Conservation (phyloP, 139 green algal species). For the Desmodesmus armatus region DNA sequence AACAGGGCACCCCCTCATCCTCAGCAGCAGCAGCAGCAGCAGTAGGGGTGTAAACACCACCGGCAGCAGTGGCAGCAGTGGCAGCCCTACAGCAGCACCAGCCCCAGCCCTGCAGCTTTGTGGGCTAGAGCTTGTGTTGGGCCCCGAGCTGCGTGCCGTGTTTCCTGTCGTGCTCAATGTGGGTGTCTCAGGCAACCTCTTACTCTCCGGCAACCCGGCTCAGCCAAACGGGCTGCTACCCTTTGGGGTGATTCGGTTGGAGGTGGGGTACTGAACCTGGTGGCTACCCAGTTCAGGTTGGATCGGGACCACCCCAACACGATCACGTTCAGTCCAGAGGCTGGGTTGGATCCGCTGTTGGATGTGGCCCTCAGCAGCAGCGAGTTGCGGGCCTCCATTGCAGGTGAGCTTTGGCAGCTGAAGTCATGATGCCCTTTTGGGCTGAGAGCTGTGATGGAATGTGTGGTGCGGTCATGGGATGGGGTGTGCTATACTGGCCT, state of each 20-base stretch:
- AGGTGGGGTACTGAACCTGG: slow-evolving; percentile 93
- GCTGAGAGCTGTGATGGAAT: too few relatives aligned
- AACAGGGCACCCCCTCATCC: not conserved
- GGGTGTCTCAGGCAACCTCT: slow-evolving; percentile 73
- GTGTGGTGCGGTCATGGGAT: too few relatives aligned
- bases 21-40: slow-evolving; percentile 21
- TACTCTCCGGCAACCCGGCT: slow-evolving; percentile 67
- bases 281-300: slow-evolving; percentile 93
- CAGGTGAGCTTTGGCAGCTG: too few relatives aligned
- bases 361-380: slow-evolving; percentile 76
- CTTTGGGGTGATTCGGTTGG: slow-evolving; percentile 73
- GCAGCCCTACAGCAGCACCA: not conserved
- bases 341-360: slow-evolving; percentile 81
- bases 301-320: slow-evolving; percentile 90
- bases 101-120: slow-evolving; percentile 58
- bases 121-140: slow-evolving; percentile 73
- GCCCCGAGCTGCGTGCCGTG: slow-evolving; percentile 89
- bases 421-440: too few relatives aligned
- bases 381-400: slow-evolving; percentile 79
- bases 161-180: slow-evolving; percentile 97
- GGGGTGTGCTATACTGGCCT: too few relatives aligned
- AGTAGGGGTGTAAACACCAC: not conserved
- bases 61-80: not conserved
- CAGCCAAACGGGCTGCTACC: slow-evolving; percentile 57
- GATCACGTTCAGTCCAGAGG: slow-evolving; percentile 79